Base-by-base conservation (phyloP, 2,329 filamentous ascomycete species). In the Penicillium sp. region DNA sequence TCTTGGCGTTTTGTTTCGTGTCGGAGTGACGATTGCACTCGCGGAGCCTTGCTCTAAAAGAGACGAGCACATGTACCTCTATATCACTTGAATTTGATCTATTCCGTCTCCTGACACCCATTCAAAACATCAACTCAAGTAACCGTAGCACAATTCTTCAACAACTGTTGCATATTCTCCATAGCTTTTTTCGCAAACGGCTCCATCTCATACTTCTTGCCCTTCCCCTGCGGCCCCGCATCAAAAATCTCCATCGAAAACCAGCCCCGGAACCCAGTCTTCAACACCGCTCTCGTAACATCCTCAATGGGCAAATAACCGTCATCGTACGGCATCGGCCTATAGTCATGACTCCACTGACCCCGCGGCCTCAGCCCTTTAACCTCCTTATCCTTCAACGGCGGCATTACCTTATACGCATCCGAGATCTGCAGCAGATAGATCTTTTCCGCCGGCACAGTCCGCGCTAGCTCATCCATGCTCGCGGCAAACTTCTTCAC, bases 391-490 rank as follows among this genome's bases (percentile, higher is more conserved):
- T 79, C 76, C 22, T 80, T 73, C 5, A 92, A 70, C 0, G 88
- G 86, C 4, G 80, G 75, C 0, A 79, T 76, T 39, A 86, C 82
- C 65, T 82, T 86, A 70, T 92, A 92, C 0, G 87, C 90, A 71
- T 94, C 90, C 3, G 85, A 89, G 55, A 93, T 87, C 71, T 93
- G 90, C 2, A 93, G 72, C 0, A 92, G 77, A 70, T 85, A 92
- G 41, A 93, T 91, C 77, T 90, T 92, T 1, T 90, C 86, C 0
- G 82, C 75, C 0, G 89, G 88, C 0, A 93, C 74, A 0, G 82
- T 85, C 0, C 67, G 70, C 0, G 79, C 76, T 1, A 93, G 80
- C 47, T 86, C 82, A 1, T 80, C 73, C 17, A 90, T 75, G 54
- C 85, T 89, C 3, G 72, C 71, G 3, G 76, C 73, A 70, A 86